Evolutionary conservation across 164 flowering plant species (phyloP).

Genomic region (Vitis riparia): DNA sequence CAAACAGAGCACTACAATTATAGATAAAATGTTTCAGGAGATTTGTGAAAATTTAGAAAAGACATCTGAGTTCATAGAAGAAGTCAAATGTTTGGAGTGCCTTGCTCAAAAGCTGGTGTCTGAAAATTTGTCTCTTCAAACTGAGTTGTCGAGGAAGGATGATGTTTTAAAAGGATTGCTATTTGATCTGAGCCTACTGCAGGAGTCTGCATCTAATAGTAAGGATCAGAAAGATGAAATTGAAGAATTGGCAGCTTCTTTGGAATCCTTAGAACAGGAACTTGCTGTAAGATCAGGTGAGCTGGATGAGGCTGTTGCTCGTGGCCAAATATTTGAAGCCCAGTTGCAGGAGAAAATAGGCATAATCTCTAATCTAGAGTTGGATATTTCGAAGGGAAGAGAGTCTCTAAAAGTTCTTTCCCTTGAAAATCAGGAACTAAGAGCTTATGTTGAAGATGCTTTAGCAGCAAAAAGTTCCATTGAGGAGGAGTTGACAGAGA

Average conservation of each 20-base stretch:
- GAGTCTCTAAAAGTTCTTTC: slow-evolving; percentile 34
- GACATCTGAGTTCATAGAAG: slow-evolving; percentile 37
- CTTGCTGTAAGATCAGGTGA: slow-evolving; percentile 47
- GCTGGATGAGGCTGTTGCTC: slow-evolving; percentile 48
- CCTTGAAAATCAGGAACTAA: slow-evolving; percentile 47
- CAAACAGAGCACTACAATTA: slow-evolving; percentile 16
- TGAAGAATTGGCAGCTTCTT: slow-evolving; percentile 47
- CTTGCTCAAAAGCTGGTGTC: slow-evolving; percentile 43
- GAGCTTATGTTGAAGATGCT: slow-evolving; percentile 39
- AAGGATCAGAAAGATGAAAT: slow-evolving; percentile 73
- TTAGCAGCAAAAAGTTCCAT: slow-evolving; percentile 36
- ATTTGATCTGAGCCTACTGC: slow-evolving; percentile 83
- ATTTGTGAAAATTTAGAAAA: slow-evolving; percentile 30
- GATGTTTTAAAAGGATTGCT: slow-evolving; percentile 64
- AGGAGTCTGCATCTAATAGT: slow-evolving; percentile 72
- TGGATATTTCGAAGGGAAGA: slow-evolving; percentile 36
- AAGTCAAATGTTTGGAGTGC: slow-evolving; percentile 47
- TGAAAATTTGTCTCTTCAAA: slow-evolving; percentile 48
- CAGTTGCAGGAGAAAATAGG: slow-evolving; percentile 53
- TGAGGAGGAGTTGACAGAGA: slow-evolving; percentile 58
- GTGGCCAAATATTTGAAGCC: slow-evolving; percentile 48
- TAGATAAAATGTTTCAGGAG: slow-evolving; percentile 42
- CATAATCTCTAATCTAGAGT: slow-evolving; percentile 45
- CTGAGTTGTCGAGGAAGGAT: slow-evolving; percentile 75
- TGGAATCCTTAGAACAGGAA: slow-evolving; percentile 58